Conservation (phyloP, 345 rosid species). For the Rhizophora mangle region DNA sequence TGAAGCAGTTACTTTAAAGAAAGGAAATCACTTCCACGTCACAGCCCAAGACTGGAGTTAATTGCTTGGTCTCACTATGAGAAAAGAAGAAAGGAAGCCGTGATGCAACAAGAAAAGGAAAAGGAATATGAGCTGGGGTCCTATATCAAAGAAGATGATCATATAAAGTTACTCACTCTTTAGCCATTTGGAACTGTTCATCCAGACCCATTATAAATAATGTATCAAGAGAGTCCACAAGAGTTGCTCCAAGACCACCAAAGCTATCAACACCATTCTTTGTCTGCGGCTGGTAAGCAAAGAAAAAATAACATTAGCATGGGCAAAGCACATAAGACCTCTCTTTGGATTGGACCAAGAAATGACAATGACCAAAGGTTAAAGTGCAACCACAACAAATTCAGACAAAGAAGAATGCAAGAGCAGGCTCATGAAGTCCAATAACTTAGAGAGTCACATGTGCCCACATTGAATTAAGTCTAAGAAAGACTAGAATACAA, state of each 20-base stretch:
- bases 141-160: not conserved
- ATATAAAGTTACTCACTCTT: constrained; percentile 60
- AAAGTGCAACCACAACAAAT: not conserved
- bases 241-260: constrained; percentile 99
- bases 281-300: constrained; percentile 62
- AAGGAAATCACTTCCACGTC: not conserved
- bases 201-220: constrained; percentile 91
- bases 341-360: not conserved
- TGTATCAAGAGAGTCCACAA: constrained; percentile 86
- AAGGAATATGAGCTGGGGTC: not conserved
- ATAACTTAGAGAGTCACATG: not conserved
- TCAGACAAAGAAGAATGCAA: not conserved
- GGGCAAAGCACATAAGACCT: too few species aligned
- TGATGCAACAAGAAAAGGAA: not conserved
- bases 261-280: constrained; percentile 87
- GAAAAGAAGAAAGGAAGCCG: not conserved
- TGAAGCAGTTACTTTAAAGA: not conserved
- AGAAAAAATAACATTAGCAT: constrained; percentile 4
- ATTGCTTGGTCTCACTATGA: not conserved
- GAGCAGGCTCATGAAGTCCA: not conserved
- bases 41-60: not conserved
- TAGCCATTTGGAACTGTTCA: constrained; percentile 87
- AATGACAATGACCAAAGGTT: not conserved
- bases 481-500: not conserved
- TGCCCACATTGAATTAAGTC: not conserved